phyloP scores from a whole-genome alignment of 1,284 basidiomycete species.

The Microbotryum saponariae region DNA sequence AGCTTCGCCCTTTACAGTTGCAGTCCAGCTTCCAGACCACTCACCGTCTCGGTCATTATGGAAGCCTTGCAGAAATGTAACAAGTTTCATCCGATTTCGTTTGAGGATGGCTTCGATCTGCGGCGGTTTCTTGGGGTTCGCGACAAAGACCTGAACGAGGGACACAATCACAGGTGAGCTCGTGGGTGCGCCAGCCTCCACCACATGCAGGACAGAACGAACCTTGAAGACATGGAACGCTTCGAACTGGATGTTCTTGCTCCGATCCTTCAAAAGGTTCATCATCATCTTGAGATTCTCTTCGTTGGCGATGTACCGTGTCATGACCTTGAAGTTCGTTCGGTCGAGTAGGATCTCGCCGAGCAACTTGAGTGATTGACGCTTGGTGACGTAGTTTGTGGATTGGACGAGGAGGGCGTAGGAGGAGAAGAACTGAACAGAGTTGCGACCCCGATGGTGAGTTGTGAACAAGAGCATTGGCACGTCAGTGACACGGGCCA shows the following conservation, averaged over 20 bases:
- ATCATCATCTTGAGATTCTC: constrained; percentile 99
- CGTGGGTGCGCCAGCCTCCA: not conserved
- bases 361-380: constrained; percentile 93
- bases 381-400: constrained; percentile 97
- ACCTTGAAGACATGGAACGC: constrained; percentile 99
- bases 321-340: constrained; percentile 98
- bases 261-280: constrained; percentile 94
- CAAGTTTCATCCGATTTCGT: constrained; percentile 87
- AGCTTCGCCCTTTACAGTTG: not conserved
- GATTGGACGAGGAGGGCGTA: constrained; percentile 89
- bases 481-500: not conserved
- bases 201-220: constrained; percentile 23
- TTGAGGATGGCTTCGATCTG: constrained; percentile 86
- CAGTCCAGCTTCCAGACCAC: not conserved
- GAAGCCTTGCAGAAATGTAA: constrained; percentile 83
- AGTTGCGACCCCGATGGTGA: not conserved
- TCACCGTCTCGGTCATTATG: constrained; percentile 92
- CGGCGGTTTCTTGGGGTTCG: constrained; percentile 96
- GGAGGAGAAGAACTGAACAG: constrained; percentile 77
- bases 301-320: constrained; percentile 75
- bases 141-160: constrained; percentile 80
- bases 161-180: not conserved
- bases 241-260: constrained; percentile 98
- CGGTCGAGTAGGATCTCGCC: constrained; percentile 96
- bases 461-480: not conserved